Evolutionary conservation across 192 early-diverging fungal species (phyloP), one percentile per base, ranked within the genome.

Genomic region (Backusella tuberculispora): DNA sequence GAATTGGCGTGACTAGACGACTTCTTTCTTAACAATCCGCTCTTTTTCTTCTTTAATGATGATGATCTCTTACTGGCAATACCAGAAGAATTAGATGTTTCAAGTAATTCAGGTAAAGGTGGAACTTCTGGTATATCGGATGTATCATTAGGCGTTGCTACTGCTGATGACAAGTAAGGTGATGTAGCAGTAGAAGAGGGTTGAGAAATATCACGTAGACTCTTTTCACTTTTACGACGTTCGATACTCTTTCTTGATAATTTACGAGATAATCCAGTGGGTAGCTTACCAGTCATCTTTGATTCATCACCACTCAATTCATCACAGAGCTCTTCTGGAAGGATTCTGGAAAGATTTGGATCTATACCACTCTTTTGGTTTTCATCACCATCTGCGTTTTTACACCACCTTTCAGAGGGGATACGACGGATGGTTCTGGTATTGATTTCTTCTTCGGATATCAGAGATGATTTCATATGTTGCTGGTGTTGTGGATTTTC

Each of bases 231-330:
- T 42, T 48, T 66, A 17, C 78, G 42, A 24, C 68, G 26, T 24
- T 79, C 78, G 7, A 79, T 79, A 17, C 73, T 75, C 69, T 66
- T 69, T 71, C 65, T 56, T 15, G 78, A 79, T 14, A 79, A 21
- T 10, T 53, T 69, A 13, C 72, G 56, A 0, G 78, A 68, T 9
- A 79, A 15, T 0, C 78, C 78, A 50, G 34, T 65, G 4, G 78
- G 78, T 19, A 72, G 53, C 42, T 41, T 56, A 24, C 21, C 40
- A 12, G 19, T n/a, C 2, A 34, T 34, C 45, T 26, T 37, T 26
- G 41, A 6, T 24, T 56, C 66, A 14, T 72, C 70, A 8, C 41
- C 42, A 63, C 34, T 64, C 9, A 73, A 8, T 45, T 73, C 72
- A 44, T 38, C 34, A 15, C 60, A 63, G 6, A 73, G 41, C 19